phyloP scores from a whole-genome alignment of 164 flowering plant genomes.

The Cinnamomum chago region DNA sequence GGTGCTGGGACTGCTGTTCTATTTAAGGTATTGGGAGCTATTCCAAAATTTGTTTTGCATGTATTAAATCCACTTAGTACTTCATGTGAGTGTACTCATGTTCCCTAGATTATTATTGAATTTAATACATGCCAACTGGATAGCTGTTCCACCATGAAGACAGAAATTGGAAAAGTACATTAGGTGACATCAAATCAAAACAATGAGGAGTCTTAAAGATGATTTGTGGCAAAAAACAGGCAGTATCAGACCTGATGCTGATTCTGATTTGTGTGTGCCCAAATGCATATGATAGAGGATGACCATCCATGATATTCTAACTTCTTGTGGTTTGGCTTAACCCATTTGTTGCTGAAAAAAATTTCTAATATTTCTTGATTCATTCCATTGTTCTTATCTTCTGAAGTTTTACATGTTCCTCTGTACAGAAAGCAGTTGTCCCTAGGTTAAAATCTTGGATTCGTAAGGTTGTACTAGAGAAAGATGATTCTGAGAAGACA shows the following conservation, averaged over 20 bases:
- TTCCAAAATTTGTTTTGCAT: not conserved
- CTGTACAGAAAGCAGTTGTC: conserved; percentile 60
- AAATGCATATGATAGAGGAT: not conserved
- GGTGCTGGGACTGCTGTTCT: conserved; percentile 87
- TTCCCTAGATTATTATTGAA: not conserved
- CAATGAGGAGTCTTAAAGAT: not conserved
- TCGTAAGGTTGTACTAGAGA: conserved; percentile 71
- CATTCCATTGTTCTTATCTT: not conserved
- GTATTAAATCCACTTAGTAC: not conserved
- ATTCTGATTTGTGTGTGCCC: not conserved
- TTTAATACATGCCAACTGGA: not conserved
- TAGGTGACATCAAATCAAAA: not conserved
- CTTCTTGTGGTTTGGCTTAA: not conserved
- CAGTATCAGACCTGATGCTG: not conserved
- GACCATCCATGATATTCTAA: not conserved
- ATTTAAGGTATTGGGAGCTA: conserved; percentile 54
- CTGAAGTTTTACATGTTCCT: not conserved
- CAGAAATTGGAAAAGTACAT: not conserved
- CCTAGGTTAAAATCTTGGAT: conserved; percentile 94
- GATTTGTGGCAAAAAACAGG: not conserved
- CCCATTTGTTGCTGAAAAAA: not conserved
- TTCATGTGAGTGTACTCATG: not conserved
- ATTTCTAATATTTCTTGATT: not conserved
- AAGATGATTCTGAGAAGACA: conserved; percentile 38
- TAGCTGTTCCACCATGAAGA: not conserved